Evolutionary conservation across 2,329 filamentous ascomycete genomes (phyloP).

Genomic region (Penicillium occitanis): DNA sequence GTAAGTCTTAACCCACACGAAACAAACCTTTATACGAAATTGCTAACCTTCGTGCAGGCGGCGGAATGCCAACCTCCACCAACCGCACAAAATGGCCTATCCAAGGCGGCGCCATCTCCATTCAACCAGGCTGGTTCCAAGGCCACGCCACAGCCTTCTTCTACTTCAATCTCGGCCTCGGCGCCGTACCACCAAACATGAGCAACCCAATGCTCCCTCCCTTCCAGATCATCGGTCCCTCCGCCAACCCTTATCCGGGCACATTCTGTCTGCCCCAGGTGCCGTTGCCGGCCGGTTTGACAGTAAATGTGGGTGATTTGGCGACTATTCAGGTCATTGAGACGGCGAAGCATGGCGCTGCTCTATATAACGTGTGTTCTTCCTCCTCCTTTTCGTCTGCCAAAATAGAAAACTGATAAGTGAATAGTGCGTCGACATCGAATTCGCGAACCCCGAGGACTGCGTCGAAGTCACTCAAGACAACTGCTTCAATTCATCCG

Average conservation of each 20-base stretch:
- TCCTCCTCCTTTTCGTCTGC: background rate
- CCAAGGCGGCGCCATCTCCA: slow-evolving; percentile 77
- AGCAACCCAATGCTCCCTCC: slow-evolving; percentile 76
- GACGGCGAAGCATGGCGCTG: slow-evolving; percentile 76
- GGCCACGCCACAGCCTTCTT: slow-evolving; percentile 80
- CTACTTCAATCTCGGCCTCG: slow-evolving; percentile 89
- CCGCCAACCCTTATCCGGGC: slow-evolving; percentile 80
- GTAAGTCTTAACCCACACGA: slow-evolving; percentile 57
- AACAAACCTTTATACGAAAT: background rate
- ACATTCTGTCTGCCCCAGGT: slow-evolving; percentile 88
- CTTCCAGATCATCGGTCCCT: slow-evolving; percentile 80
- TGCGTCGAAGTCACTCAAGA: slow-evolving; percentile 71
- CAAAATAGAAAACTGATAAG: background rate
- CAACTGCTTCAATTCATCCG: slow-evolving; percentile 86
- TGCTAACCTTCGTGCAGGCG: slow-evolving; percentile 58
- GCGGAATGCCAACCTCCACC: slow-evolving; percentile 70
- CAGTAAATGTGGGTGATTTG: slow-evolving; percentile 75
- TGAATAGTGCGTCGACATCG: slow-evolving; percentile 85
- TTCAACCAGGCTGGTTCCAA: slow-evolving; percentile 95
- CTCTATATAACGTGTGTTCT: slow-evolving; percentile 70
- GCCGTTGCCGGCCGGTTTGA: slow-evolving; percentile 70
- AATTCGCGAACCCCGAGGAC: slow-evolving; percentile 77
- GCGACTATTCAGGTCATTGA: slow-evolving; percentile 90
- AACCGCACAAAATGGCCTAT: slow-evolving; percentile 95
- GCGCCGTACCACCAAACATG: slow-evolving; percentile 80